Conservation (phyloP, 306 rosid species). For the Trifolium pratense region DNA sequence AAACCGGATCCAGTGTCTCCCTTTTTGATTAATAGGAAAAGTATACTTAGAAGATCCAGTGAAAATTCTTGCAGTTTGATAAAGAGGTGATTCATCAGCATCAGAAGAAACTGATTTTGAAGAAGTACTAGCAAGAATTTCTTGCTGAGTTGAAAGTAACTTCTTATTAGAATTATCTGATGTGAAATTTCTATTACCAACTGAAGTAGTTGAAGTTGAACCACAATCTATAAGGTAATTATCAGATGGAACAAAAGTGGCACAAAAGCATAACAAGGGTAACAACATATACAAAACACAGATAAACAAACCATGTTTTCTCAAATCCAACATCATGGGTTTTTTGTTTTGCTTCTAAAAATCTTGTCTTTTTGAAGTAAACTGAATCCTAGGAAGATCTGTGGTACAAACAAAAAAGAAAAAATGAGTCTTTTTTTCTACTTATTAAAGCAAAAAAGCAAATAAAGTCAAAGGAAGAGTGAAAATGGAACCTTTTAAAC, state of each 20-base stretch:
- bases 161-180: constrained; percentile 61
- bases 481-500: constrained; percentile 48
- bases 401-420: constrained; percentile 20
- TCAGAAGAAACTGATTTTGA: constrained; percentile 45
- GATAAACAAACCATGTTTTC: constrained; percentile 49
- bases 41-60: constrained; percentile 66
- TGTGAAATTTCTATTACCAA: constrained; percentile 61
- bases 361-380: constrained; percentile 30
- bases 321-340: constrained; percentile 47
- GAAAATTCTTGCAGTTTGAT: constrained; percentile 77
- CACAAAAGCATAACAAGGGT: constrained; percentile 48
- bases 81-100: constrained; percentile 52
- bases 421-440: background rate
- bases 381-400: constrained; percentile 35
- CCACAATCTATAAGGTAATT: constrained; percentile 89
- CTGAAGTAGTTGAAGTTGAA: constrained; percentile 51
- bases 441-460: constrained; percentile 17
- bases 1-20: constrained; percentile 96
- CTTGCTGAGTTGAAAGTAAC: constrained; percentile 63
- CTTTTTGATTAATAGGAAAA: constrained; percentile 57
- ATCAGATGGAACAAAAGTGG: constrained; percentile 61
- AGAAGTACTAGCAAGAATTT: constrained; percentile 55
- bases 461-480: constrained; percentile 23
- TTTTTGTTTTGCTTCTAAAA: constrained; percentile 5
- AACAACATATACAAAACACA: constrained; percentile 48